A percentile compares a stretch with the other conserved stretches of the same genome.
Conservation (phyloP, 129 eudicot genomes). For the Escallonia rubra region DNA sequence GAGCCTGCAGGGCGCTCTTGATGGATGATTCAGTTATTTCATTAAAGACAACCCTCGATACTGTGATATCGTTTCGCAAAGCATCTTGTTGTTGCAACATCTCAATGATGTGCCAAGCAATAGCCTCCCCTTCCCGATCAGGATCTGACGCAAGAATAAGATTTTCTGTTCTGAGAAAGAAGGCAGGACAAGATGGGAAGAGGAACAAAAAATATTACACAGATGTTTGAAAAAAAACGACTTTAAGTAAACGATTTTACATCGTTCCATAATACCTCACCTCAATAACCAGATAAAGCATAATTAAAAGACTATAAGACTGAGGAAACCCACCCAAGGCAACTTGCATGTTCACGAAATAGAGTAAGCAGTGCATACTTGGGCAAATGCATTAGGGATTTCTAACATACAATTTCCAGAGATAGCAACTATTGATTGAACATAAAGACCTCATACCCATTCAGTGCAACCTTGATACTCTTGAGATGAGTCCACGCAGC, state of each 20-base stretch:
- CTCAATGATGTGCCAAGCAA: conserved; percentile 97
- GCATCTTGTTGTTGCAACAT: conserved; percentile 90
- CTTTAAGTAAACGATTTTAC: too few species aligned
- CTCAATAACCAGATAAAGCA: too few species aligned
- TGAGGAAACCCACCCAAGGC: background rate
- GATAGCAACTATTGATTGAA: too few species aligned
- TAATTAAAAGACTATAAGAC: background rate
- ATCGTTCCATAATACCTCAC: too few species aligned
- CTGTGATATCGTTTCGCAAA: conserved; percentile 52
- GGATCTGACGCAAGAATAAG: conserved; percentile 98
- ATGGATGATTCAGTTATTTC: conserved; percentile 92
- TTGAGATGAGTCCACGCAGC: conserved; percentile 97
- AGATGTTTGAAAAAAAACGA: too few species aligned
- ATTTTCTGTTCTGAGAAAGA: conserved; percentile 71
- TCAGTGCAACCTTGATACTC: conserved; percentile 81
- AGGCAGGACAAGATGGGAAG: conserved; percentile 14
- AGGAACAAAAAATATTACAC: background rate
- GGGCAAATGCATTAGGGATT: too few species aligned
- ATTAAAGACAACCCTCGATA: conserved; percentile 79
- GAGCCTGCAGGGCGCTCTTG: conserved; percentile 71
- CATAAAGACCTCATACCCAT: conserved; percentile 43
- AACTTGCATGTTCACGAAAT: background rate
- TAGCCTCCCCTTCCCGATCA: conserved; percentile 98
- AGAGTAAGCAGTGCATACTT: background rate
- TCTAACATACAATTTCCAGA: background rate